Percentiles rank a stretch among this genome's conserved stretches.
phyloP scores from a whole-genome alignment of 768 basidiomycete species.

The Gymnopilus junonius region DNA sequence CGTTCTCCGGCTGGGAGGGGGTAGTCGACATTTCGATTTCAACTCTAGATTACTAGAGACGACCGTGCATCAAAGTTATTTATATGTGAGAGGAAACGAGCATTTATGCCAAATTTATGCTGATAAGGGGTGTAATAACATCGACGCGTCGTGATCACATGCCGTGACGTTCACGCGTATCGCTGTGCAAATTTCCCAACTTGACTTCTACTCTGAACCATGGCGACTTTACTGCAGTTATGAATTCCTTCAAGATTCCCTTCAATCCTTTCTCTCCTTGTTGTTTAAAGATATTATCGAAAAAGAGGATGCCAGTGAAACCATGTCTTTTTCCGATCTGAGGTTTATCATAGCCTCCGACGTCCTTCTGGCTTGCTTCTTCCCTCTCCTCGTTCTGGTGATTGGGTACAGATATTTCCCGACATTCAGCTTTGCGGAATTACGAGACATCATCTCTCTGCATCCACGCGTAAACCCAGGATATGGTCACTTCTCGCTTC shows the following conservation, averaged over 20 bases:
- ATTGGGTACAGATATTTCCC: conserved; percentile 31
- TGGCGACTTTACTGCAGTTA: too few relatives aligned
- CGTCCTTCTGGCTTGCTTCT: conserved; percentile 38
- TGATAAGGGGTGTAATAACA: background rate
- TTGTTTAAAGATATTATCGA: too few relatives aligned
- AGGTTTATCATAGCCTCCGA: conserved; percentile 35
- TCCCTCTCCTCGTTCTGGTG: conserved; percentile 42
- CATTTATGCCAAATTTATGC: background rate
- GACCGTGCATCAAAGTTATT: too few relatives aligned
- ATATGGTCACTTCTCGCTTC: conserved; percentile 46
- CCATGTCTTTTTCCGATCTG: conserved; percentile 21
- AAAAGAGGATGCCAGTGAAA: background rate
- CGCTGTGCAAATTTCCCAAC: background rate
- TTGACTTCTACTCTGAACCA: background rate
- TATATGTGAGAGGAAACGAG: background rate
- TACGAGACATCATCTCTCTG: conserved; percentile 32
- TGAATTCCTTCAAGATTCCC: too few relatives aligned
- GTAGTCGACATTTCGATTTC: background rate
- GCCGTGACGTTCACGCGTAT: background rate
- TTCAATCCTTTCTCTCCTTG: too few relatives aligned
- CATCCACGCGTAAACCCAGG: conserved; percentile 19
- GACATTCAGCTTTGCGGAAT: conserved; percentile 29
- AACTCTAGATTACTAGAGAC: too few relatives aligned
- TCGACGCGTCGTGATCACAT: background rate
- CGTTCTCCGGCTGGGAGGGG: background rate